Conservation (phyloP, 139 green algal species). For the Chlamydomonas urium region DNA sequence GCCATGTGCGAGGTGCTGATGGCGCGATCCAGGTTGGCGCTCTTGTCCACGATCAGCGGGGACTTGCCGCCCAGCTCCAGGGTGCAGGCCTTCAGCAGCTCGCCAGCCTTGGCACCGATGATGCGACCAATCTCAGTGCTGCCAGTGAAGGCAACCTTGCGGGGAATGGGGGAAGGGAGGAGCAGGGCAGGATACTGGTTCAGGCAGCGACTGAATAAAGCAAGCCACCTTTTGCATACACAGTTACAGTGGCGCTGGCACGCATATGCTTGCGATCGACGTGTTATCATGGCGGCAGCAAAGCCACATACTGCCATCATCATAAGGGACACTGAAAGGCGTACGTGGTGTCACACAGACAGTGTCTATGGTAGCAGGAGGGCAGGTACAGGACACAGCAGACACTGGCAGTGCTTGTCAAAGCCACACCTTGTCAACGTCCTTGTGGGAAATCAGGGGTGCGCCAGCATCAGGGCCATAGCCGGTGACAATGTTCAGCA, state of each 20-base stretch:
- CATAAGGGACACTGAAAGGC: too few species aligned
- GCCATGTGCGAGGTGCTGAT: conserved; percentile 45
- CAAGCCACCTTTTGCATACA: too few species aligned
- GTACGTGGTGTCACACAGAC: too few species aligned
- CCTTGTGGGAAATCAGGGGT: conserved; percentile 35
- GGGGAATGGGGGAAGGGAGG: background rate
- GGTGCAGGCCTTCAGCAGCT: conserved; percentile 59
- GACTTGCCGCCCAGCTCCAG: conserved; percentile 86
- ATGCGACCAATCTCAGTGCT: conserved; percentile 58
- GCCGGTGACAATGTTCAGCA: conserved; percentile 78
- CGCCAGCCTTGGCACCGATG: conserved; percentile 56
- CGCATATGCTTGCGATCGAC: too few species aligned
- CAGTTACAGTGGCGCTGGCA: too few species aligned
- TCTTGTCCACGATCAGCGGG: conserved; percentile 84
- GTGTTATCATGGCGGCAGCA: too few species aligned
- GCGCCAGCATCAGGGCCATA: conserved; percentile 52
- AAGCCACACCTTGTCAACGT: background rate
- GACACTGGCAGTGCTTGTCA: background rate
- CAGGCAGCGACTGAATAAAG: too few species aligned
- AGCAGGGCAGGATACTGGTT: background rate
- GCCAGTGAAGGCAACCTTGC: conserved; percentile 87
- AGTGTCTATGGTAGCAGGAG: background rate
- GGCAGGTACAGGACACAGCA: background rate
- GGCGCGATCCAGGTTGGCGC: conserved; percentile 65
- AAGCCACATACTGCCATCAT: too few species aligned